A percentile compares a stretch with the other conserved stretches of the same genome.
phyloP scores from a whole-genome alignment of 2,329 filamentous ascomycete species.

The Cladosporium sp. region DNA sequence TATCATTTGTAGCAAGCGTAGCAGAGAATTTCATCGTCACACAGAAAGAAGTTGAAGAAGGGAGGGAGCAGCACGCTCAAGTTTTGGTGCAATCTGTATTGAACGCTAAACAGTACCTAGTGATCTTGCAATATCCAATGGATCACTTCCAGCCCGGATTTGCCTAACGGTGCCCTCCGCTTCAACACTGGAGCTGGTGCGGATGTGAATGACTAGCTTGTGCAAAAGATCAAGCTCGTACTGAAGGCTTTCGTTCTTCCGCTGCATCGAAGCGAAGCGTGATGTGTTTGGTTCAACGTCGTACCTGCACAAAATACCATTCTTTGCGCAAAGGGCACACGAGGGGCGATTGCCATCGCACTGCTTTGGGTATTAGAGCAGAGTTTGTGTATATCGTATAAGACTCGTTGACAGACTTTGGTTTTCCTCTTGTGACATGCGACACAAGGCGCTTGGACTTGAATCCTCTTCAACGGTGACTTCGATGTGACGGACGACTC shows the following conservation, averaged over 20 bases:
- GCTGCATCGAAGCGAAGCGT: background rate
- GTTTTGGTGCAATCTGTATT: background rate
- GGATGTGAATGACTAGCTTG: background rate
- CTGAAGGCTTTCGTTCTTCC: background rate
- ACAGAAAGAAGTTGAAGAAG: background rate
- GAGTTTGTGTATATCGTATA: background rate
- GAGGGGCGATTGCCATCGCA: background rate
- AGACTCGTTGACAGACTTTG: background rate
- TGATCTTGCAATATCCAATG: background rate
- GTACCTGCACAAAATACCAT: background rate
- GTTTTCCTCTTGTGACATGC: background rate
- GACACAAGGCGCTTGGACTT: background rate
- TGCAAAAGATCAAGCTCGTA: background rate
- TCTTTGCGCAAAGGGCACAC: background rate
- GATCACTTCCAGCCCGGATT: background rate
- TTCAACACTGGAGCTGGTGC: background rate
- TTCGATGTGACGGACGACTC: background rate
- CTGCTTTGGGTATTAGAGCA: background rate
- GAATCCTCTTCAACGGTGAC: background rate
- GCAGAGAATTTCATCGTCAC: background rate
- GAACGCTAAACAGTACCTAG: background rate
- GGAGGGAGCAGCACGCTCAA: background rate
- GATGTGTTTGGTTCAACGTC: background rate
- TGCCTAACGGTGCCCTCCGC: background rate
- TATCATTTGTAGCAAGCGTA: background rate